A percentile compares a stretch with the other conserved stretches of the same genome.
These are phyloP conservation scores for Wickerhamomyces tratensis DNA, from an alignment of 805 yeast species.

Conservation along the genomic window DNA sequence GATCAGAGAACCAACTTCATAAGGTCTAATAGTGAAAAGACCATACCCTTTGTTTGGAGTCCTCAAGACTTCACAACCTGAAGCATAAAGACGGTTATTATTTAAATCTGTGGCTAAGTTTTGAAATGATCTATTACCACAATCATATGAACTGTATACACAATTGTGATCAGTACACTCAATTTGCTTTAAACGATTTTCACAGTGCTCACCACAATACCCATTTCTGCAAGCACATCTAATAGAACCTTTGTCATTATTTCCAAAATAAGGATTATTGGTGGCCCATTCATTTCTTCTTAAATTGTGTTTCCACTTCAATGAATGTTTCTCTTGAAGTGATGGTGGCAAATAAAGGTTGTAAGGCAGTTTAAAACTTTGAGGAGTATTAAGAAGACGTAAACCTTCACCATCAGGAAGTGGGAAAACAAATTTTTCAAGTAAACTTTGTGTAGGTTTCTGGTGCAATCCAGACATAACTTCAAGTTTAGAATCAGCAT, in stretches of 20 bases:
- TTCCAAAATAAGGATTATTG: neutral
- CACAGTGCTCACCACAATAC: constrained; percentile 24
- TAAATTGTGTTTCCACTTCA: constrained; percentile 20
- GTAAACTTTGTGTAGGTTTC: constrained; percentile 3
- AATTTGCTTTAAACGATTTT: constrained; percentile 20
- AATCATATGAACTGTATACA: constrained; percentile 20
- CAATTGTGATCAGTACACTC: constrained; percentile 26
- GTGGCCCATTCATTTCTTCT: constrained; percentile 11
- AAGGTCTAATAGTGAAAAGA: constrained; percentile 26
- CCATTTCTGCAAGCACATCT: constrained; percentile 14
- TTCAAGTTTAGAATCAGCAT: constrained; percentile 8
- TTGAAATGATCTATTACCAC: constrained; percentile 29
- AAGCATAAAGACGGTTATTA: constrained; percentile 11
- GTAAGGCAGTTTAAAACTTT: constrained; percentile 22
- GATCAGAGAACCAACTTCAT: constrained; percentile 28
- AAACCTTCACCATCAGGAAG: constrained; percentile 15
- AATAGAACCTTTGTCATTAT: neutral
- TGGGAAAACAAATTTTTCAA: constrained; percentile 6
- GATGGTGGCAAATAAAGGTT: constrained; percentile 23
- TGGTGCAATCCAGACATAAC: constrained; percentile 14
- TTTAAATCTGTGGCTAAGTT: constrained; percentile 10
- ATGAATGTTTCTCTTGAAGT: constrained; percentile 11
- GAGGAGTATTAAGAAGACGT: constrained; percentile 3
- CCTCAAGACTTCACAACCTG: constrained; percentile 23
- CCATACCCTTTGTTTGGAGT: constrained; percentile 35